Evolutionary conservation across 1,139 yeast genomes (phyloP).

Genomic region (Yamadazyma diospyri): DNA sequence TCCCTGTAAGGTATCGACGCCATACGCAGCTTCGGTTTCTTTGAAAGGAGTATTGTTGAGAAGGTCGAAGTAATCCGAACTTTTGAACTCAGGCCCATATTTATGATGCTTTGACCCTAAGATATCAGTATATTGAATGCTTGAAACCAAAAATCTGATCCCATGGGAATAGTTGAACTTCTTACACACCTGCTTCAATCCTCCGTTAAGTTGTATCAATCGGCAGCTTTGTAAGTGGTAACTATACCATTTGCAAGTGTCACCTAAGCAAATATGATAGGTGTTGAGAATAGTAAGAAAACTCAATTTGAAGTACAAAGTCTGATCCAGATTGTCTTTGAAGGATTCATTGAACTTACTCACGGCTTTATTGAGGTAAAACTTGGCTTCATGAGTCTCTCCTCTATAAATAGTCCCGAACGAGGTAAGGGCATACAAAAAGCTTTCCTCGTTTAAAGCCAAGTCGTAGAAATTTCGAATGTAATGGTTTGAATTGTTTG

Average conservation of each 20-base stretch:
- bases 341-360: constrained; percentile 9
- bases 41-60: constrained; percentile 11
- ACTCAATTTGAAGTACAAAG: constrained; percentile 11
- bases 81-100: constrained; percentile 16
- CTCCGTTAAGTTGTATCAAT: constrained; percentile 53
- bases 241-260: constrained; percentile 36
- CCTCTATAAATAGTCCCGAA: constrained; percentile 35
- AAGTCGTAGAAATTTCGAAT: constrained; percentile 37
- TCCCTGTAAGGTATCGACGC: constrained; percentile 25
- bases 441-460: constrained; percentile 38
- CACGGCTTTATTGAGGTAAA: constrained; percentile 13
- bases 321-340: constrained; percentile 1
- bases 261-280: constrained; percentile 37
- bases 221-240: constrained; percentile 28
- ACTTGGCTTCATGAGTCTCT: constrained; percentile 17
- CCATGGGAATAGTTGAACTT: constrained; percentile 19
- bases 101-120: constrained; percentile 17
- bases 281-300: constrained; percentile 9
- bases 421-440: constrained; percentile 42
- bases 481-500: constrained; percentile 41
- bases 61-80: constrained; percentile 14
- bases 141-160: constrained; percentile 19
- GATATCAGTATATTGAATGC: constrained; percentile 21
- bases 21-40: constrained; percentile 15
- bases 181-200: constrained; percentile 28